Base-by-base conservation (phyloP, 2,329 filamentous ascomycete genomes). In the Cytospora schulzeri region DNA sequence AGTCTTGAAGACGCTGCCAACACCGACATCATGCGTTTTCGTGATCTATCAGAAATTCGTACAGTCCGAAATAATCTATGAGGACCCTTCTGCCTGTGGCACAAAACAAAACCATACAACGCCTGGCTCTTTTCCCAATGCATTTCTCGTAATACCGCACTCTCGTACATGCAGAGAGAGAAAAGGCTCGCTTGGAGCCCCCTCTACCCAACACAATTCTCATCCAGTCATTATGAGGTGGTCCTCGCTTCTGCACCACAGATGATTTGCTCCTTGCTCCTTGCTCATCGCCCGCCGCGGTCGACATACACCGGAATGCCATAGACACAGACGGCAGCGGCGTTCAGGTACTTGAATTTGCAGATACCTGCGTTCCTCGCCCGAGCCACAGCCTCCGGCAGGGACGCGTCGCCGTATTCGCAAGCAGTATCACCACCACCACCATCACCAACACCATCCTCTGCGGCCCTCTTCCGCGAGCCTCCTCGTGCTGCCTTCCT, bases 321-420 rank as follows among this genome's bases (percentile, higher is more conserved):
- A 79, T 98, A 99, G 60, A 98, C 89, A 69, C 95, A 93, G 28
- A 95, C 92, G 45, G 94, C 93, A 14, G 94, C 95, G 0, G 93
- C 95, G 71, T 97, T 99, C 70, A 99, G 80, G 79, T 97, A 98
- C 74, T 86, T 86, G 78, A 99, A 86, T 70, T 91, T 88, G 78
- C 95, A 98, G n/a, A 88, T 89, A 22, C 62, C 65, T 53, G 58
- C 50, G 66, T 85, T 84, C 68, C 92, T 85, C 17, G 91, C 91
- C 71, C 80, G 85, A 35, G 87, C 86, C 41, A 98, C 89, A 0
- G 95, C 95, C 74, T 94, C 88, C n/a, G 92, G 89, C 66, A 98
- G 78, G 60, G 84, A 89, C 64, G 81, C 77, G 57, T 73, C 66
- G 75, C 80, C 71, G 72, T 70, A 71, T 63, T 70, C 66, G 65